phyloP scores from a whole-genome alignment of 1,139 yeast species.

The Hyphopichia fennica region DNA sequence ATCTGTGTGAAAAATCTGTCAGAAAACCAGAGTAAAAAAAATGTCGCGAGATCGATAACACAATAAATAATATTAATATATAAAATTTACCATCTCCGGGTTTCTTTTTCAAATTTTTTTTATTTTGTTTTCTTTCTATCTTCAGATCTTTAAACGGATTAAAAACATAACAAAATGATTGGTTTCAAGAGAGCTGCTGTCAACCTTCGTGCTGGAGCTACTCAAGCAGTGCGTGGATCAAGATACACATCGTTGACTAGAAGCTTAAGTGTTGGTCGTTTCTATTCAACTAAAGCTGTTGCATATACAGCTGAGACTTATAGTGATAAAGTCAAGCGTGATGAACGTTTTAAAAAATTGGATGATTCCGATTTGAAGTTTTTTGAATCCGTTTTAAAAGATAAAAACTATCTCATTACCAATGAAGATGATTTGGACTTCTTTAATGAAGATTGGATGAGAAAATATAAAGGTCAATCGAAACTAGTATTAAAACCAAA shows the following conservation, averaged over 20 bases:
- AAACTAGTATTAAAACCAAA: conserved; percentile 82
- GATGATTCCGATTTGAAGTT: conserved; percentile 56
- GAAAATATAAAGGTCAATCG: conserved; percentile 88
- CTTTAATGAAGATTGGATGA: conserved; percentile 95
- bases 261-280: neutral
- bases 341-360: conserved; percentile 45
- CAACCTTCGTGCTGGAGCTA: neutral
- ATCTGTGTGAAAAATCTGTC: too few species aligned
- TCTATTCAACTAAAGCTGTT: conserved; percentile 41
- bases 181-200: neutral
- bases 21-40: too few species aligned
- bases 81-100: too few species aligned
- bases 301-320: conserved; percentile 66
- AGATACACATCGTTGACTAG: conserved; percentile 1
- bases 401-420: conserved; percentile 48
- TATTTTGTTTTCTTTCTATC: too few species aligned
- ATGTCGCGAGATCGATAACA: too few species aligned
- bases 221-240: conserved; percentile 1
- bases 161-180: too few species aligned
- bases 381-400: conserved; percentile 59
- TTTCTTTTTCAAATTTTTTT: too few species aligned
- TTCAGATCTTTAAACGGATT: too few species aligned
- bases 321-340: conserved; percentile 51
- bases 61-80: too few species aligned
- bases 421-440: conserved; percentile 64